Conservation (phyloP, 345 rosid species). For the Salix udensis region DNA sequence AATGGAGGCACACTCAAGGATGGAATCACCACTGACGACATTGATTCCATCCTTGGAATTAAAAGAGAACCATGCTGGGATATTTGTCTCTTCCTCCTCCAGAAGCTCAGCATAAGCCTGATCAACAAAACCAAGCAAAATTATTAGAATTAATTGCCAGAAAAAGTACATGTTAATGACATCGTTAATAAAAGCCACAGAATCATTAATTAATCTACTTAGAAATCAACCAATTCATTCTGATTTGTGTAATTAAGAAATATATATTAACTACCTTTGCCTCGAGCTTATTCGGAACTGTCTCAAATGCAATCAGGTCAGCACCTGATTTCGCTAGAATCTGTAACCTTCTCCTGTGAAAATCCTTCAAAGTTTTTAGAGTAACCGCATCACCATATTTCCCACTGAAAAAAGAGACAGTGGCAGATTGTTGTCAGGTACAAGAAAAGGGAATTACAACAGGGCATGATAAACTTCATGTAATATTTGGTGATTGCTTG, state of each 20-base stretch:
- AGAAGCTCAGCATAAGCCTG: constrained; percentile 90
- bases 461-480: not conserved
- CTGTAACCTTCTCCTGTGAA: constrained; percentile 80
- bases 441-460: not conserved
- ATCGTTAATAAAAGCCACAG: not conserved
- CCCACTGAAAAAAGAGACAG: constrained; percentile 43
- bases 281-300: constrained; percentile 85
- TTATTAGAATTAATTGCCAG: not conserved
- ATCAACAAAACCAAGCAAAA: not conserved
- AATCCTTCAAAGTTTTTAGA: constrained; percentile 63
- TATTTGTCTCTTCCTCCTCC: constrained; percentile 52
- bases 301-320: constrained; percentile 80
- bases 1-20: constrained; percentile 63
- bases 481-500: not conserved
- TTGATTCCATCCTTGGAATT: constrained; percentile 66
- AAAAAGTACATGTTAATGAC: not conserved
- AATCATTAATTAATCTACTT: not conserved
- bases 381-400: constrained; percentile 60
- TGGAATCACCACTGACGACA: constrained; percentile 66
- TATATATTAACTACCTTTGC: constrained; percentile 47
- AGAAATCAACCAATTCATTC: too few species aligned
- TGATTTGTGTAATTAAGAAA: not conserved
- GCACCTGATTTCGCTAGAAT: constrained; percentile 64
- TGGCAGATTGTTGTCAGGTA: not conserved
- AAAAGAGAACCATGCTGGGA: constrained; percentile 89